phyloP scores from a whole-genome alignment of 2,329 filamentous ascomycete species.

The Sporothrix brasiliensis region DNA sequence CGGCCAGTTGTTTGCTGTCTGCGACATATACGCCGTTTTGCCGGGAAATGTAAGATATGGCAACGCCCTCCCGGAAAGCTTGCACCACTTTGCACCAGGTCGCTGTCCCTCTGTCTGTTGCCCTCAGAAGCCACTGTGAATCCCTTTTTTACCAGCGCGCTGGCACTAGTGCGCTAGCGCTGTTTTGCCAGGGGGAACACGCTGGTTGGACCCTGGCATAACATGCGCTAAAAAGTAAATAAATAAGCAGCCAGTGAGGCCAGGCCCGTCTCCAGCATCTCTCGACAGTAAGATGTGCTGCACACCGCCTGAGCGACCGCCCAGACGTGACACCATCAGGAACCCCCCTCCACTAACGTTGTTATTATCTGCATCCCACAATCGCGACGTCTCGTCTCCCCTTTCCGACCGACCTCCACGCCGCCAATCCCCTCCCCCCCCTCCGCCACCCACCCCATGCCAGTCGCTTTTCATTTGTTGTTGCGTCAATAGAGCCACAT shows the following conservation, averaged over 20 bases:
- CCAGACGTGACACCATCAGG: not conserved
- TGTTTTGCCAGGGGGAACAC: not conserved
- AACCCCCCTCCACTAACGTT: slow-evolving; percentile 18
- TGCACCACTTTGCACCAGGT: not conserved
- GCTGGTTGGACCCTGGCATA: not conserved
- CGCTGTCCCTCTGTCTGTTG: not conserved
- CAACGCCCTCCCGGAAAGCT: not conserved
- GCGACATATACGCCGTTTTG: not conserved
- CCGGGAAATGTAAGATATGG: not conserved
- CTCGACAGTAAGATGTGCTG: no score
- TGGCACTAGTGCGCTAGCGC: slow-evolving; percentile 23
- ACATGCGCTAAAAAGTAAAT: slow-evolving; percentile 21
- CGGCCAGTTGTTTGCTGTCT: no score
- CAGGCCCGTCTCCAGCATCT: not conserved
- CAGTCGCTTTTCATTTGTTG: slow-evolving; percentile 32
- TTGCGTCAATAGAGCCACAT: slow-evolving; percentile 24
- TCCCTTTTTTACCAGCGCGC: not conserved
- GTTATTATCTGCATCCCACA: slow-evolving; percentile 28
- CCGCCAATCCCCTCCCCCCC: not conserved
- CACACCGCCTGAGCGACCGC: slow-evolving; percentile 10
- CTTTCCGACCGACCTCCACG: slow-evolving; percentile 22
- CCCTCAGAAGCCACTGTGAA: no score
- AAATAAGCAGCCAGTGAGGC: slow-evolving; percentile 4
- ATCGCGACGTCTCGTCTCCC: slow-evolving; percentile 25
- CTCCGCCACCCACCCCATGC: slow-evolving; percentile 29